Percentiles rank a stretch among this genome's conserved stretches.
phyloP scores from a whole-genome alignment of 306 rosid genomes.

The Acmispon strigosus region DNA sequence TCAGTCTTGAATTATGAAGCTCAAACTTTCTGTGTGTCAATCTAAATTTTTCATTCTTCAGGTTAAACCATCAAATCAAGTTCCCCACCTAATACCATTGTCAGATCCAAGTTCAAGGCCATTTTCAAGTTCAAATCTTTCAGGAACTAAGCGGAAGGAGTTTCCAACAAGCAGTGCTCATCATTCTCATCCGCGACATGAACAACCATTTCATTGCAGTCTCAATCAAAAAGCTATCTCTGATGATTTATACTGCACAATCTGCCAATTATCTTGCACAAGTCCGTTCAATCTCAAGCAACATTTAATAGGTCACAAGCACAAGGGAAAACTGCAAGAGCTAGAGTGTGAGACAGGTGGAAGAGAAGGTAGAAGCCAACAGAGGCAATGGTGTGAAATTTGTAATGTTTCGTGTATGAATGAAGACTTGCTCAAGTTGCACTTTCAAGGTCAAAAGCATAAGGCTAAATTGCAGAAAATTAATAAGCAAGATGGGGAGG shows the following conservation, averaged over 20 bases:
- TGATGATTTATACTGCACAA: slow-evolving; percentile 1
- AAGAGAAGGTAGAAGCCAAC: not conserved
- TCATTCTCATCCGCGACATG: not conserved
- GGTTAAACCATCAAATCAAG: slow-evolving; percentile 3
- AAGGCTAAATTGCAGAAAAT: not conserved
- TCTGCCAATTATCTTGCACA: slow-evolving; percentile 11
- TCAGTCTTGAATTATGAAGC: not conserved
- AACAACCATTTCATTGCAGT: not conserved
- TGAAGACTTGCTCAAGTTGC: slow-evolving; percentile 19
- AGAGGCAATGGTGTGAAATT: slow-evolving; percentile 17
- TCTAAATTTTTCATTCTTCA: not conserved
- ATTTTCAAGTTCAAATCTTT: not conserved
- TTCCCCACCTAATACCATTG: not conserved
- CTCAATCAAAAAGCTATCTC: not conserved
- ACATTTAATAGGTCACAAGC: slow-evolving; percentile 23
- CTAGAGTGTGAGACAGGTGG: not conserved
- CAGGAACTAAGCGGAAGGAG: slow-evolving; percentile 12
- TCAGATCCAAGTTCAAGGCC: slow-evolving; percentile 12
- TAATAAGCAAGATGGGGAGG: not conserved
- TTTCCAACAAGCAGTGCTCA: not conserved
- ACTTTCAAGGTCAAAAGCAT: slow-evolving; percentile 20
- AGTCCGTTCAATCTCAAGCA: slow-evolving; percentile 19
- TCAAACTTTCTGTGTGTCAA: not conserved
- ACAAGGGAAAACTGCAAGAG: not conserved
- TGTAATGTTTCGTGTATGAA: slow-evolving; percentile 10